These are phyloP conservation scores for Cryptococcus sp. DNA, from an alignment of 1,284 basidiomycete species.

Conservation along the genomic window DNA sequence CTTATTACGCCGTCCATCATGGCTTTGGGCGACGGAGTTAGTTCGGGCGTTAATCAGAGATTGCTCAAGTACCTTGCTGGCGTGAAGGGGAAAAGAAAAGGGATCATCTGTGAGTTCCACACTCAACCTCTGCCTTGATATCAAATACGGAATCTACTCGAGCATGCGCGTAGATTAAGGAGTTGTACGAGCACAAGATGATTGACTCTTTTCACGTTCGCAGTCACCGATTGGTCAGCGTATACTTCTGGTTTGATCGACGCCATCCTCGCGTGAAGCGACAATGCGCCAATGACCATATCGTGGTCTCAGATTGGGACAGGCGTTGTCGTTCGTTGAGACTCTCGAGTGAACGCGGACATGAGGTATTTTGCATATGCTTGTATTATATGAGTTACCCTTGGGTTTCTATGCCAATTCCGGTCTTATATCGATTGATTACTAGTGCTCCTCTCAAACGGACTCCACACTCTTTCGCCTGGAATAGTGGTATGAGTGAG, in stretches of 20 bases:
- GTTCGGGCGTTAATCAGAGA: slow-evolving; percentile 11
- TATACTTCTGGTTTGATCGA: slow-evolving; percentile 14
- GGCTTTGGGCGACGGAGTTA: slow-evolving; percentile 7
- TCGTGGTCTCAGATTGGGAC: too few species aligned
- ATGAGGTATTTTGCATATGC: too few species aligned
- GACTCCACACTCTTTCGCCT: too few species aligned
- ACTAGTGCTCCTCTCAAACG: too few species aligned
- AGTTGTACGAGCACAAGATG: background rate
- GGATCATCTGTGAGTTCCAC: slow-evolving; percentile 16
- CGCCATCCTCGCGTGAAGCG: slow-evolving; percentile 14
- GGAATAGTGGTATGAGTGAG: background rate
- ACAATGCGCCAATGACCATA: too few species aligned
- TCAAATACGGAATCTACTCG: background rate
- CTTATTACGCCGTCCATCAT: slow-evolving; percentile 11
- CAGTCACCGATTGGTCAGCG: slow-evolving; percentile 14
- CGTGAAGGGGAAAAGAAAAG: slow-evolving; percentile 15
- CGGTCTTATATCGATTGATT: too few species aligned
- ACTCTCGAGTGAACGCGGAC: too few species aligned
- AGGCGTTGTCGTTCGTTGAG: too few species aligned
- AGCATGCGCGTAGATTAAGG: background rate
- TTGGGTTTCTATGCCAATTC: too few species aligned
- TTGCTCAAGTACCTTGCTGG: slow-evolving; percentile 10
- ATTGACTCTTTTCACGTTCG: too few species aligned
- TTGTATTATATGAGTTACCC: too few species aligned
- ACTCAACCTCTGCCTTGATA: background rate